These are phyloP conservation scores for Magnolia officinalis DNA, from an alignment of 164 flowering plant species.

Conservation along the genomic window DNA sequence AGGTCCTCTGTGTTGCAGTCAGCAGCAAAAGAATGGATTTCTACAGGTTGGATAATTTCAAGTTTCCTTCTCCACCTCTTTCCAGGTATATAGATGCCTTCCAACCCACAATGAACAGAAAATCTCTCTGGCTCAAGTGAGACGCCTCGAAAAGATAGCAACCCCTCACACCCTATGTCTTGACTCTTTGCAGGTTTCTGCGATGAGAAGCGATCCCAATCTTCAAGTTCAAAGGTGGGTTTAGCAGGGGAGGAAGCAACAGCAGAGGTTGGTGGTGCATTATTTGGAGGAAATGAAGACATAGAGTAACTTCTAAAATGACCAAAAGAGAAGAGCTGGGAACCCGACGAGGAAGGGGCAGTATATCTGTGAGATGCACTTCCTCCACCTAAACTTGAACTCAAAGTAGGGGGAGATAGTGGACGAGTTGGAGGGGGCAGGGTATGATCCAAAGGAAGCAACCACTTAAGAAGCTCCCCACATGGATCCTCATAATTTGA, in stretches of 20 bases:
- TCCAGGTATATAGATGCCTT: slow-evolving; percentile 89
- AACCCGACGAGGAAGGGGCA: slow-evolving; percentile 56
- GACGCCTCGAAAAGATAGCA: slow-evolving; percentile 86
- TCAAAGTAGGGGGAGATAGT: slow-evolving; percentile 60
- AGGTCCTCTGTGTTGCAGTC: slow-evolving; percentile 95
- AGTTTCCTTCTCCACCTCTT: slow-evolving; percentile 90
- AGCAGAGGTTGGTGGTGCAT: slow-evolving; percentile 35
- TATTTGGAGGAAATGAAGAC: slow-evolving; percentile 80
- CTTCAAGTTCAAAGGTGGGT: slow-evolving; percentile 58
- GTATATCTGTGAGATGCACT: slow-evolving; percentile 44
- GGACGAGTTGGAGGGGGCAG: slow-evolving; percentile 56
- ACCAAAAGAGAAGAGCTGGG: slow-evolving; percentile 79
- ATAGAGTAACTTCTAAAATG: slow-evolving; percentile 94
- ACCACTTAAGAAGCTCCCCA: slow-evolving; percentile 80
- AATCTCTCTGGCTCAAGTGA: slow-evolving; percentile 79
- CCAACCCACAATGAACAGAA: slow-evolving; percentile 90
- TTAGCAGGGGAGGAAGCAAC: slow-evolving; percentile 46
- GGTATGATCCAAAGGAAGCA: slow-evolving; percentile 81
- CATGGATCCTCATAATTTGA: slow-evolving; percentile 54
- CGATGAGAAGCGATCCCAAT: slow-evolving; percentile 61
- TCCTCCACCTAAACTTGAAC: slow-evolving; percentile 35
- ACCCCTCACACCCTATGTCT: slow-evolving; percentile 48
- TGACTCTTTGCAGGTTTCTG: slow-evolving; percentile 42
- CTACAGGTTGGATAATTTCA: slow-evolving; percentile 88
- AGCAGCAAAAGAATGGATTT: slow-evolving; percentile 76